These are phyloP conservation scores for Sordariomycetes sp. DNA, from an alignment of 2,329 filamentous ascomycete species.

Conservation along the genomic window DNA sequence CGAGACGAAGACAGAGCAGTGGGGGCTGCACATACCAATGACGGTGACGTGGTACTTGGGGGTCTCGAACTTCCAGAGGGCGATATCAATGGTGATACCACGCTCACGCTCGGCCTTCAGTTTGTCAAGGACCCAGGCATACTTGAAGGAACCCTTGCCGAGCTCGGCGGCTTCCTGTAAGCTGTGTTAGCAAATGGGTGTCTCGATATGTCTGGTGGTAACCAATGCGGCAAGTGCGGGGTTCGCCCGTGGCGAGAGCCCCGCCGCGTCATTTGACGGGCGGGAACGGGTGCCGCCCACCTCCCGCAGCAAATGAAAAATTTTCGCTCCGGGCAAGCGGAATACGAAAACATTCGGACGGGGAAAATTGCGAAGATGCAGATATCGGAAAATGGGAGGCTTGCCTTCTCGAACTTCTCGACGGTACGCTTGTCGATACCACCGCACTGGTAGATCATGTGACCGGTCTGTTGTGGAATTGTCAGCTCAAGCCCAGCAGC, in stretches of 20 bases:
- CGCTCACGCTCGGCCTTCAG: constrained; percentile 99
- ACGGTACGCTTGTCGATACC: constrained; percentile 99
- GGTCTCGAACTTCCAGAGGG: constrained; percentile 99
- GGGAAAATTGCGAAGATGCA: constrained; percentile 5
- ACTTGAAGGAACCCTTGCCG: constrained; percentile 99
- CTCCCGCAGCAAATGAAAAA: neutral
- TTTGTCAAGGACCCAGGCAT: constrained; percentile 99
- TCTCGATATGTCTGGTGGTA: neutral
- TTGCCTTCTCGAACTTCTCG: constrained; percentile 99
- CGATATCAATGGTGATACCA: constrained; percentile 99
- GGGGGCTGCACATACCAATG: constrained; percentile 58
- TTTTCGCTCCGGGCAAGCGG: neutral
- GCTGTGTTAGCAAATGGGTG: neutral
- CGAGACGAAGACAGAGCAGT: neutral
- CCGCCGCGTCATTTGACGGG: neutral
- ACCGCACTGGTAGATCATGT: constrained; percentile 99
- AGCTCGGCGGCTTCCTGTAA: constrained; percentile 91
- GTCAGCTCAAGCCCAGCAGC: neutral
- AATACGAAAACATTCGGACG: neutral
- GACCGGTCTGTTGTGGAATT: constrained; percentile 44
- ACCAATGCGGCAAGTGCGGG: neutral
- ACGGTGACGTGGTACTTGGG: constrained; percentile 96
- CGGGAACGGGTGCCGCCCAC: neutral
- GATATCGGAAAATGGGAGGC: constrained; percentile 9
- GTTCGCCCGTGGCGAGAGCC: neutral